Conservation (phyloP, 139 green algal species). For the Yamagishiella unicocca region DNA sequence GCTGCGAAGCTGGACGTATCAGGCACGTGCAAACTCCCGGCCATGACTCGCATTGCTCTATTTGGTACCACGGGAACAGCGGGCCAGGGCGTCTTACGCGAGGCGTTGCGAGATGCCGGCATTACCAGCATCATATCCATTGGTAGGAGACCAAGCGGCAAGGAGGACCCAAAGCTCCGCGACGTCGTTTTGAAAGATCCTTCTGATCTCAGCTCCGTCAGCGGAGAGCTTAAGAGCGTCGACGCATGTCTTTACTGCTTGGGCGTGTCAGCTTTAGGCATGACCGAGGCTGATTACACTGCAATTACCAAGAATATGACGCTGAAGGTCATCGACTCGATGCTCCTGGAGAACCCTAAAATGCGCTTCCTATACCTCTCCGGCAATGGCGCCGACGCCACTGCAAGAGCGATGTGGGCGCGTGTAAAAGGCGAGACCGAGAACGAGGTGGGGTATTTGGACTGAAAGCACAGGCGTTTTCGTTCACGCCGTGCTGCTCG, state of each 20-base stretch:
- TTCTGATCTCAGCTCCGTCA: neutral
- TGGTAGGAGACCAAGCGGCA: neutral
- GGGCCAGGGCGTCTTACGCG: constrained; percentile 18
- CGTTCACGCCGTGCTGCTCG: no score
- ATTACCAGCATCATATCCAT: neutral
- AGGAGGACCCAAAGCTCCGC: constrained; percentile 8
- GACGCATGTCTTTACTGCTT: constrained; percentile 35
- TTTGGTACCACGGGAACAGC: constrained; percentile 20
- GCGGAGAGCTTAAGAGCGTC: neutral
- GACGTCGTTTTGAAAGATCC: neutral
- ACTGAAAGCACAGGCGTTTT: no score
- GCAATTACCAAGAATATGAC: constrained; percentile 21
- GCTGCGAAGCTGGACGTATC: no score
- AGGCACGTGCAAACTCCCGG: no score
- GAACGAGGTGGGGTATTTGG: constrained; percentile 18
- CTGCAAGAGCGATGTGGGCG: constrained; percentile 13
- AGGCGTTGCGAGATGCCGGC: neutral
- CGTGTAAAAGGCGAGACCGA: constrained; percentile 37
- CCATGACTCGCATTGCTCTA: constrained; percentile 13
- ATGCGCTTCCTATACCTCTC: constrained; percentile 30
- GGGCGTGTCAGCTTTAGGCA: neutral
- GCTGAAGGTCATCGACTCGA: neutral
- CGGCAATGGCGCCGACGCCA: neutral
- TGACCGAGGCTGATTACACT: neutral
- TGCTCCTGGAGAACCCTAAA: constrained; percentile 6